Conservation (phyloP, 768 basidiomycete genomes). For the Macrolepiota fuliginosa region DNA sequence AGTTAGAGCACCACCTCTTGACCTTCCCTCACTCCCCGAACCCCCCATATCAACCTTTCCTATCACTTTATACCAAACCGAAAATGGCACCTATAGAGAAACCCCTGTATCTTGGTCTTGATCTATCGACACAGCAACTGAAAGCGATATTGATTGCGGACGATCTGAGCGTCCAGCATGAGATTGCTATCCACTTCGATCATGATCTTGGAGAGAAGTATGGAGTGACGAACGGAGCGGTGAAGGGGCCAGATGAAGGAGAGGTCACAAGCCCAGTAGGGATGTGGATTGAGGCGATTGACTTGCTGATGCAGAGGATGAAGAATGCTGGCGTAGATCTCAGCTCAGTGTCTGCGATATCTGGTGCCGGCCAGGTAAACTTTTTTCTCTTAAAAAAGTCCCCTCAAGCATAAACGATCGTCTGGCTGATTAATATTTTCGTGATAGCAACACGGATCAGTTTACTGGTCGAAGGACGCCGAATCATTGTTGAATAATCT, state of each 20-base stretch:
- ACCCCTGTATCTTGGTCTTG: conserved; percentile 70
- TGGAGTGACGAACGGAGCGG: conserved; percentile 63
- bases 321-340: conserved; percentile 59
- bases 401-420: not conserved
- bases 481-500: conserved; percentile 50
- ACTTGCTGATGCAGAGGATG: conserved; percentile 67
- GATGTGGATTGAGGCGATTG: conserved; percentile 87
- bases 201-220: conserved; percentile 65
- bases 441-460: conserved; percentile 81
- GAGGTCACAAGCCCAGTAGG: conserved; percentile 78
- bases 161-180: conserved; percentile 56
- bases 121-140: conserved; percentile 83
- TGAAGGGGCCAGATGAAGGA: conserved; percentile 61
- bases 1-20: not conserved
- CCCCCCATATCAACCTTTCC: not conserved
- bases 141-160: conserved; percentile 71
- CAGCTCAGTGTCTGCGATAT: conserved; percentile 56
- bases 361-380: conserved; percentile 76
- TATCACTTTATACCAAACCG: not conserved
- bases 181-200: conserved; percentile 78
- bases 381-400: not conserved
- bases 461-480: conserved; percentile 71
- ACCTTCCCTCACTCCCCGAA: not conserved
- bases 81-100: conserved; percentile 12
- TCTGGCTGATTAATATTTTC: not conserved